Base-by-base conservation (phyloP, 2,329 filamentous ascomycete genomes). In the Pseudogymnoascus sp. region DNA sequence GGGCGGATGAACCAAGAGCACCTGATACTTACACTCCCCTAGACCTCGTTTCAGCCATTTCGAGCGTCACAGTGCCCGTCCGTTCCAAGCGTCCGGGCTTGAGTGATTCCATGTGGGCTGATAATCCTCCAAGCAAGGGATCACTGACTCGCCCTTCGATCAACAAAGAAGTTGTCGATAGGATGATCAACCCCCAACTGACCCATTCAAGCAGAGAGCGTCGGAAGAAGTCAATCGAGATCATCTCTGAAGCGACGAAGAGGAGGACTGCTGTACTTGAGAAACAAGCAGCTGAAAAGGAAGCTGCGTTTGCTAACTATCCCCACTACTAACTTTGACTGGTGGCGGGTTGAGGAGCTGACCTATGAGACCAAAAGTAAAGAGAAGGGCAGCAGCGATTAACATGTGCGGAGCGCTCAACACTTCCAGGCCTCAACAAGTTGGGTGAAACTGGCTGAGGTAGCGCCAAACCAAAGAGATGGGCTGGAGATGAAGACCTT, bases 11-110 rank as follows among this genome's bases (percentile, higher is more conserved):
- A 11, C 28, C 28, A 34, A 56, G 34, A 14, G 9, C n/a, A 36
- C 7, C 28, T 56, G 49, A 56, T 56, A 56, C 49, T 56, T 56
- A 56, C 49, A 36, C 49, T 14, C 49, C 28, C 7, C 16, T 56
- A 21, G 49, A 56, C 5, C 6, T 36, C 18, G 49, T 36, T 36
- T 56, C 49, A 14, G 49, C 49, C 16, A 56, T 56, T 36, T 56
- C 16, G 5, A 56, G 49, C 14, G 28, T 28, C 28, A 18, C 28
- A 21, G 49, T 56, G 5, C 46, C 46, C 46, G 25, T n/a, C 1
- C 25, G 46, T 3, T 8, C 46, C 46, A 7, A 18, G n/a, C 28
- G 49, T 14, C n/a, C 3, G 18, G 49, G 49, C 28, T 7, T 56
- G n/a, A 56, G 18, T 34, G 49, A 56, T 34, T 56, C 28, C n/a